Base-by-base conservation (phyloP, 805 yeast species). In the Zygosaccharomyces bailii region DNA sequence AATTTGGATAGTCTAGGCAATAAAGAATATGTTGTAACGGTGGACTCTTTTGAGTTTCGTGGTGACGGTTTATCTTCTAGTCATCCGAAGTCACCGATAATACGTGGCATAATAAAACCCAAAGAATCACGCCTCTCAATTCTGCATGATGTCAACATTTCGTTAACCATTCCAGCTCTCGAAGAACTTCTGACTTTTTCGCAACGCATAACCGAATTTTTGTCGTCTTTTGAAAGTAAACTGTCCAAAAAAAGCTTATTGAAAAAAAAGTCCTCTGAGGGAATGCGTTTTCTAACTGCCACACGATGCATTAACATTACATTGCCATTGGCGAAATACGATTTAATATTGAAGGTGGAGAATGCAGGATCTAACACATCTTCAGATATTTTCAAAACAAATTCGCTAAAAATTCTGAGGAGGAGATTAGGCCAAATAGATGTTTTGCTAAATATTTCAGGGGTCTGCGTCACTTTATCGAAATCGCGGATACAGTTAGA, bases 401-500 rank as follows among this genome's bases (percentile, higher is more conserved):
- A 37, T 24, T 19, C 43, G 4, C 23, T 48, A n/a, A 38, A 31
- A 23, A 7, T 48, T 16, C 29, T 39, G 6, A 39, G 42, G 19
- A 14, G 18, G 7, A 34, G 10, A 3, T 11, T 10, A n/a, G 24
- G 21, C 13, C 21, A 16, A 9, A 24, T 9, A 2, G 44, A 42
- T 13, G 17, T 35, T 4, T 11, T 48, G 24, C 11, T 44, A 7
- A 27, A 20, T 14, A 27, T 43, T 21, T 24, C 16, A 27, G 41
- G 29, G 14, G 34, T 39, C 9, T 48, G 50, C 8, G 13, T 38
- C 11, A 20, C 42, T 5, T 14, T 13, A 2, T 33, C 53, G 16
- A 42, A 50, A 13, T 42, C 51, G 13, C 42, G 50, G 36, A 33
- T 49, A 10, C 52, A 49, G 20, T 19, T 46, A 14, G 42, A 44